Conservation (phyloP, 495 filamentous ascomycete genomes). For the Amphirosellinia nigrospora region DNA sequence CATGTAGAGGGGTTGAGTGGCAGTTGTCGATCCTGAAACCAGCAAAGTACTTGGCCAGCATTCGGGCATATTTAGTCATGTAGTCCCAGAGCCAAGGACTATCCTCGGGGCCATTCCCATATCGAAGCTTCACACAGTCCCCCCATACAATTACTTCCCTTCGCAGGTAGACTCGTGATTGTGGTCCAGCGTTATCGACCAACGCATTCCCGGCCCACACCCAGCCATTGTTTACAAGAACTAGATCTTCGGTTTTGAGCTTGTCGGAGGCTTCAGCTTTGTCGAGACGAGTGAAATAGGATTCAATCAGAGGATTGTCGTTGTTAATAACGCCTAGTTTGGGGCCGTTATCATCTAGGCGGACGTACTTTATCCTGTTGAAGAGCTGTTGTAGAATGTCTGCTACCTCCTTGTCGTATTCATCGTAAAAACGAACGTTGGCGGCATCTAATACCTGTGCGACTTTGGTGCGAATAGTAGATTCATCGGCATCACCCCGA, state of each 20-base stretch:
- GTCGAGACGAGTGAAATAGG: constrained; percentile 94
- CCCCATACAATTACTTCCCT: constrained; percentile 98
- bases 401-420: constrained; percentile 84
- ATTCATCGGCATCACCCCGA: constrained; percentile 55
- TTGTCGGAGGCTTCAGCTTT: constrained; percentile 77
- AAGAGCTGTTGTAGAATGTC: constrained; percentile 88
- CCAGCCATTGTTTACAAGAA: constrained; percentile 97
- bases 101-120: constrained; percentile 79
- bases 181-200: constrained; percentile 88
- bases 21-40: constrained; percentile 99
- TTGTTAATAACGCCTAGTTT: constrained; percentile 80
- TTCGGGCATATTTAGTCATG: constrained; percentile 88
- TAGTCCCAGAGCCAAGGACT: constrained; percentile 94
- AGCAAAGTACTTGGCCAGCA: constrained; percentile 94
- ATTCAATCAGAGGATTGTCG: constrained; percentile 84
- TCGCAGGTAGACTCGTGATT: constrained; percentile 87
- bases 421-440: constrained; percentile 85
- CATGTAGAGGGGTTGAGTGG: constrained; percentile 92
- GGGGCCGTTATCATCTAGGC: constrained; percentile 89
- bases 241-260: constrained; percentile 76
- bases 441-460: constrained; percentile 76
- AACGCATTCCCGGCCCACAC: constrained; percentile 96
- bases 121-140: constrained; percentile 97
- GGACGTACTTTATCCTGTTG: constrained; percentile 91
- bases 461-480: constrained; percentile 56